Conservation (phyloP, 345 rosid species). For the Boechera stricta region DNA sequence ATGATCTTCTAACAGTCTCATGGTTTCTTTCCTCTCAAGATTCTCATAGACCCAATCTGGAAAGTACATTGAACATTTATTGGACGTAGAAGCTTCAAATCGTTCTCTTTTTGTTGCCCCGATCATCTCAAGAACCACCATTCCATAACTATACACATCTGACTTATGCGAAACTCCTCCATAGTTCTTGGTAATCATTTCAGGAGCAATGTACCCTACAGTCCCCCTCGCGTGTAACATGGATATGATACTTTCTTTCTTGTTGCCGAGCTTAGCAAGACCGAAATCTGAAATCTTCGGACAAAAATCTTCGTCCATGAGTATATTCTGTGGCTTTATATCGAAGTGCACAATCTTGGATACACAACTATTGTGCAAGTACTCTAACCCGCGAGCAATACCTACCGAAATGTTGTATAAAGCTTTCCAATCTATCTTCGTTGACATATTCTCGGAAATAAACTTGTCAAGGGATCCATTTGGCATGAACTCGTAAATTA, state of each 20-base stretch:
- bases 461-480: constrained; percentile 54
- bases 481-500: constrained; percentile 52
- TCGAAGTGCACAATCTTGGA: constrained; percentile 54
- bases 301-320: constrained; percentile 46
- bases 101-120: constrained; percentile 26
- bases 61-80: constrained; percentile 29
- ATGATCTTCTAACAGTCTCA: not conserved
- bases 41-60: constrained; percentile 43
- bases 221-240: constrained; percentile 44
- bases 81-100: constrained; percentile 23
- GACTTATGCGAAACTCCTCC: constrained; percentile 52
- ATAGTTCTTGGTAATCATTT: constrained; percentile 43
- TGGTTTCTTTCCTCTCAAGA: constrained; percentile 22
- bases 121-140: constrained; percentile 45
- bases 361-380: constrained; percentile 54
- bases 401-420: constrained; percentile 42
- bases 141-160: constrained; percentile 51
- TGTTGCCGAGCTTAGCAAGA: constrained; percentile 49
- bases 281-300: constrained; percentile 59
- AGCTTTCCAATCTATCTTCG: constrained; percentile 35
- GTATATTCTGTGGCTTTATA: constrained; percentile 56
- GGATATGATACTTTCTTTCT: constrained; percentile 46
- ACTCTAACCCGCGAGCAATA: constrained; percentile 52
- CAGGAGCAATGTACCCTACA: constrained; percentile 50
- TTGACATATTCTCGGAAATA: constrained; percentile 20